Evolutionary conservation across 441 rosid species (phyloP).

Genomic region (Gossypium laxum): DNA sequence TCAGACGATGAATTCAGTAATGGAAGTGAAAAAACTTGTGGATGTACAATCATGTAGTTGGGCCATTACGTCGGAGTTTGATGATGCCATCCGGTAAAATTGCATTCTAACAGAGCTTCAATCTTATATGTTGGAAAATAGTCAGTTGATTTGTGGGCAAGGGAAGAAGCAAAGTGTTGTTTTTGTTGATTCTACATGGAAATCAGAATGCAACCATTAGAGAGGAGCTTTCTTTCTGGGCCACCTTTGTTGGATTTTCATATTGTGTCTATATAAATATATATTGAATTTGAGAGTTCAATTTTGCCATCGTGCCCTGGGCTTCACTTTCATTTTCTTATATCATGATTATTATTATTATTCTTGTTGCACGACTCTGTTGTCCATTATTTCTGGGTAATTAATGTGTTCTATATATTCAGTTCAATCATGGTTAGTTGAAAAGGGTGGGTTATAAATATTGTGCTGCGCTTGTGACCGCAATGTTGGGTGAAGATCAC

Average conservation of each 20-base stretch:
- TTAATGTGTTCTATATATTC: no score
- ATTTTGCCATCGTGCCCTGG: slow-evolving; percentile 28
- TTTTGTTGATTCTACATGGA: slow-evolving; percentile 8
- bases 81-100: slow-evolving; percentile 6
- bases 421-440: no score
- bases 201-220: neutral
- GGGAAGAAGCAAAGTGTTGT: slow-evolving; percentile 11
- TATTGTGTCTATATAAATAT: slow-evolving; percentile 28
- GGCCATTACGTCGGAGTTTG: neutral
- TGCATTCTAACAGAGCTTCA: slow-evolving; percentile 17
- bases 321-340: slow-evolving; percentile 15
- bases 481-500: no score
- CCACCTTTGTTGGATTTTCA: slow-evolving; percentile 21
- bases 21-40: slow-evolving; percentile 60
- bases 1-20: slow-evolving; percentile 67
- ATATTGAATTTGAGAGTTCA: slow-evolving; percentile 27
- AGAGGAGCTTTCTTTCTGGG: slow-evolving; percentile 15
- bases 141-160: slow-evolving; percentile 12
- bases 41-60: slow-evolving; percentile 69
- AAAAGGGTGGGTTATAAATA: no score
- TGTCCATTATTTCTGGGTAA: no score
- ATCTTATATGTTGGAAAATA: slow-evolving; percentile 12
- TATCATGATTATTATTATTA: slow-evolving; percentile 8
- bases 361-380: neutral
- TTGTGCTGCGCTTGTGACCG: no score